Evolutionary conservation across 306 rosid species (phyloP).

Genomic region (Glycine soja): DNA sequence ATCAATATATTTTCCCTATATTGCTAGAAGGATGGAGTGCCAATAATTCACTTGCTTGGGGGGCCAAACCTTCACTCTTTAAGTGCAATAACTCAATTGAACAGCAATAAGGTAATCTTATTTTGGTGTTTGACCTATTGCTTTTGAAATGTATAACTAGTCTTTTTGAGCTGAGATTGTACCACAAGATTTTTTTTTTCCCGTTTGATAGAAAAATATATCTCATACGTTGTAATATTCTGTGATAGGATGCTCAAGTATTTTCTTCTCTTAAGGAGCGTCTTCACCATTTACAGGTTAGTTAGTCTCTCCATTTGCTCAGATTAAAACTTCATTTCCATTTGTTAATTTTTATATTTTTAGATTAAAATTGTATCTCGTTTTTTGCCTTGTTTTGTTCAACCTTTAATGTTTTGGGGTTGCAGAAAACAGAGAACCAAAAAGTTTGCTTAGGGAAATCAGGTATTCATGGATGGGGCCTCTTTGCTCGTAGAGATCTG

Average conservation of each 20-base stretch:
- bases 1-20: conserved; percentile 31
- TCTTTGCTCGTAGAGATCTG: conserved; percentile 84
- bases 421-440: conserved; percentile 75
- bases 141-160: conserved; percentile 21
- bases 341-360: conserved; percentile 20
- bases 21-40: conserved; percentile 60
- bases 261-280: conserved; percentile 82
- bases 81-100: conserved; percentile 61
- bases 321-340: conserved; percentile 30
- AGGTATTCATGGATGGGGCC: conserved; percentile 97
- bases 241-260: conserved; percentile 62
- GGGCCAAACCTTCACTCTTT: conserved; percentile 79
- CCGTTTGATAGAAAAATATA: background rate
- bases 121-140: conserved; percentile 36
- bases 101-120: conserved; percentile 59
- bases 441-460: conserved; percentile 91
- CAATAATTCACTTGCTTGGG: conserved; percentile 73
- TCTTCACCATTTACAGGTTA: conserved; percentile 75
- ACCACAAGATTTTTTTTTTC: background rate
- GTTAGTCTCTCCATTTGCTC: conserved; percentile 38
- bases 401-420: conserved; percentile 39
- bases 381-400: conserved; percentile 9
- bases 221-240: conserved; percentile 35
- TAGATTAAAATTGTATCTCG: background rate
- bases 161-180: conserved; percentile 37